A percentile compares a stretch with the other conserved stretches of the same genome.
phyloP scores from a whole-genome alignment of 2,329 filamentous ascomycete species.

The Ophidiomyces ophidiicola region DNA sequence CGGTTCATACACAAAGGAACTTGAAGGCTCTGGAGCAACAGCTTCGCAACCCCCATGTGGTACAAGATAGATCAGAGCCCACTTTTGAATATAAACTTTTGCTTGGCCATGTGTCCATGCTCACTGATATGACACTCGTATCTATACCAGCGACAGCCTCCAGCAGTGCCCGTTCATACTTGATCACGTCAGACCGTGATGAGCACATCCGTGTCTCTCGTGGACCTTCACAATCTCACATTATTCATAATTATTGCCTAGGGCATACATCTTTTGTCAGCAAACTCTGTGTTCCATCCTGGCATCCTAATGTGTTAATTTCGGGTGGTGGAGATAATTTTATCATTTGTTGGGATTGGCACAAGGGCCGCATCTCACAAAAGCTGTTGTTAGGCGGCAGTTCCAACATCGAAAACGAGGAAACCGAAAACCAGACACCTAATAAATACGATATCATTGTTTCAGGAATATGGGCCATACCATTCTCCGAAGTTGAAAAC shows the following conservation, averaged over 20 bases:
- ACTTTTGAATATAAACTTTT: slow-evolving; percentile 65
- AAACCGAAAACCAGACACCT: neutral
- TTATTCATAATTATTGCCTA: slow-evolving; percentile 82
- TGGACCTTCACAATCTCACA: slow-evolving; percentile 66
- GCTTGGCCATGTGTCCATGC: slow-evolving; percentile 88
- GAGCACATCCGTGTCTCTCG: slow-evolving; percentile 83
- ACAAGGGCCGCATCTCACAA: slow-evolving; percentile 26
- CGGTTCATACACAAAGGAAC: slow-evolving; percentile 52
- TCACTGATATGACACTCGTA: slow-evolving; percentile 59
- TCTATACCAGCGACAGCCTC: slow-evolving; percentile 38
- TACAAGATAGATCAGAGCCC: slow-evolving; percentile 37
- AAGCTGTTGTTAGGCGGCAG: slow-evolving; percentile 20
- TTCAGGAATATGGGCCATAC: slow-evolving; percentile 39
- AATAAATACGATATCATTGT: slow-evolving; percentile 32
- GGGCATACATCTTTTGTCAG: slow-evolving; percentile 79
- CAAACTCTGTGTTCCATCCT: slow-evolving; percentile 54
- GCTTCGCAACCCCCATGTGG: slow-evolving; percentile 34
- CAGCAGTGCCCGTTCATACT: slow-evolving; percentile 41
- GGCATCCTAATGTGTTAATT: slow-evolving; percentile 51
- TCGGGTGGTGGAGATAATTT: slow-evolving; percentile 78
- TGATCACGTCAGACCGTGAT: slow-evolving; percentile 57
- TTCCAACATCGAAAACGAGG: neutral
- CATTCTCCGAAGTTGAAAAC: slow-evolving; percentile 17
- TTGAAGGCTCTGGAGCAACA: slow-evolving; percentile 46
- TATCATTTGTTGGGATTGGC: slow-evolving; percentile 76